Conservation (phyloP, 2,329 filamentous ascomycete species). For the Cladobotryum mycophilum region DNA sequence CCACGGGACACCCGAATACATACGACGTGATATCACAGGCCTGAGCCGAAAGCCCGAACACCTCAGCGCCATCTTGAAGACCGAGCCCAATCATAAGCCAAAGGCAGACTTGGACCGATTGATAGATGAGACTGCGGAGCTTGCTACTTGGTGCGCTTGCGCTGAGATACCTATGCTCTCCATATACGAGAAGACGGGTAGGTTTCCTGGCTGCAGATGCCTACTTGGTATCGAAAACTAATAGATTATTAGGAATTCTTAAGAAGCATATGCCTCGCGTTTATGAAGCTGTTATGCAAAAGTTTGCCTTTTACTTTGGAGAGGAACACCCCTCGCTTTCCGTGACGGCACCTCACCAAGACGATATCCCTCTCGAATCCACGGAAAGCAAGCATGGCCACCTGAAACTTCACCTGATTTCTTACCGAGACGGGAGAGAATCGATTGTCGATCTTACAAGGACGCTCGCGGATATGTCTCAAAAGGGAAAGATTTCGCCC, state of each 20-base stretch:
- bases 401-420: conserved; percentile 68
- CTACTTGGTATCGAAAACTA: conserved; percentile 7
- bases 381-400: conserved; percentile 31
- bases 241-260: conserved; percentile 59
- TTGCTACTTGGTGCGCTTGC: conserved; percentile 88
- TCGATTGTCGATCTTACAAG: conserved; percentile 94
- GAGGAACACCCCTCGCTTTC: conserved; percentile 64
- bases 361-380: conserved; percentile 25
- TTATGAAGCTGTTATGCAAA: conserved; percentile 70
- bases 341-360: conserved; percentile 38
- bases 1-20: conserved; percentile 89
- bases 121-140: conserved; percentile 84
- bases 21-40: conserved; percentile 75
- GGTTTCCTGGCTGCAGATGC: conserved; percentile 17
- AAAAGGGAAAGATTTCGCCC: conserved; percentile 73
- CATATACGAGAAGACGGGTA: conserved; percentile 88
- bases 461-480: conserved; percentile 91
- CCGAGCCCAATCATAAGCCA: conserved; percentile 62
- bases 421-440: conserved; percentile 80
- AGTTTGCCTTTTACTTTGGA: conserved; percentile 84
- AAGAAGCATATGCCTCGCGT: conserved; percentile 86
- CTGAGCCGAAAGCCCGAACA: conserved; percentile 74
- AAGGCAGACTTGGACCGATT: conserved; percentile 73
- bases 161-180: conserved; percentile 83
- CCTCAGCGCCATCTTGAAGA: conserved; percentile 75